Evolutionary conservation across 2,329 filamentous ascomycete genomes (phyloP).

Genomic region (Chaetothyriales sp.): DNA sequence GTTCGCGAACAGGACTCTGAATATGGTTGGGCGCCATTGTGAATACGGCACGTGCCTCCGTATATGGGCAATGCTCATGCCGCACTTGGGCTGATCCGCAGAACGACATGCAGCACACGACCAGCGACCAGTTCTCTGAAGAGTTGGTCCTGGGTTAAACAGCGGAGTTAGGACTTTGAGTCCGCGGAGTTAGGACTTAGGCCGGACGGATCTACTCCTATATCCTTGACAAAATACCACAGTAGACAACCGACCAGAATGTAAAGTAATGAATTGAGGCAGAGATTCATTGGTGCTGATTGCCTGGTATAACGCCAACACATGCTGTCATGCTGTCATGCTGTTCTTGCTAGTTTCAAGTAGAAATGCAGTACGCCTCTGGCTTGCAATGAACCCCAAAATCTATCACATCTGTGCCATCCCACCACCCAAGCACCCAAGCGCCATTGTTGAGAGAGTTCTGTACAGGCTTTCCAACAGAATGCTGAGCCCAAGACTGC

Average conservation of each 20-base stretch:
- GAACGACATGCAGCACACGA: background rate
- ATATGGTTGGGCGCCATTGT: constrained; percentile 11
- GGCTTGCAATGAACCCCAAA: background rate
- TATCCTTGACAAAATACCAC: too few species aligned
- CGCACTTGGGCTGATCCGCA: background rate
- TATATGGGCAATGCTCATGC: constrained; percentile 11
- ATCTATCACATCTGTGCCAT: background rate
- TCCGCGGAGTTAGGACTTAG: background rate
- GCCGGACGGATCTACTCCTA: background rate
- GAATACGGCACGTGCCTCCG: constrained; percentile 9
- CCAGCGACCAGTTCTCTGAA: too few species aligned
- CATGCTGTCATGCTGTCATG: background rate
- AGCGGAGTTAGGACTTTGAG: background rate
- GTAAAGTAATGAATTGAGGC: background rate
- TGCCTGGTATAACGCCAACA: background rate
- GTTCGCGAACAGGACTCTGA: constrained; percentile 3
- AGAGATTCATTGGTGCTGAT: background rate
- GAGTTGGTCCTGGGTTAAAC: background rate
- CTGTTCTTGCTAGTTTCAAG: background rate
- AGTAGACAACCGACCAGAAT: background rate
- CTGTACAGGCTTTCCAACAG: background rate
- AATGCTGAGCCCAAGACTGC: background rate
- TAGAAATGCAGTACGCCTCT: background rate
- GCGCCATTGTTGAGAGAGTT: background rate
- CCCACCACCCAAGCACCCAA: background rate